phyloP scores from a whole-genome alignment of 2,329 filamentous ascomycete genomes.

The Chrysosporium queenslandicum region DNA sequence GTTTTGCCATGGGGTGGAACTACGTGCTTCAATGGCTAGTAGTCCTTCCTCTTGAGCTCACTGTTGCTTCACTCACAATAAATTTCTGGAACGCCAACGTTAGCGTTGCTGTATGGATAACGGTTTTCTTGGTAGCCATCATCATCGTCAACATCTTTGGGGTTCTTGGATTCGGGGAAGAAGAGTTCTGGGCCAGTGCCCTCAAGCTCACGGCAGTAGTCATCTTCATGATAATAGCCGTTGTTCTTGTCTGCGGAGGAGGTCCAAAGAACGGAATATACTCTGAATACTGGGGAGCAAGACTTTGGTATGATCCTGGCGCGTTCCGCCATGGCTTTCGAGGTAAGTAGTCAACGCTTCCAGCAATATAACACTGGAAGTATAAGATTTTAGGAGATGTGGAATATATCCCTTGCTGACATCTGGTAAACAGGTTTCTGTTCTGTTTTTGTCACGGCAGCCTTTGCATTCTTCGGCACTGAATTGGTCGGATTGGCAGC shows the following conservation, averaged over 20 bases:
- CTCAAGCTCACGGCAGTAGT: constrained; percentile 74
- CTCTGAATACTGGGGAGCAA: constrained; percentile 44
- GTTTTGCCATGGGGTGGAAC: constrained; percentile 39
- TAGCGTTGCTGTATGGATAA: constrained; percentile 44
- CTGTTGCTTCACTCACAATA: constrained; percentile 68
- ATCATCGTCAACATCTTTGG: constrained; percentile 71
- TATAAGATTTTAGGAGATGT: neutral
- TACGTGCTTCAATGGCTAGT: constrained; percentile 79
- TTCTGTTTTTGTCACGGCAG: constrained; percentile 41
- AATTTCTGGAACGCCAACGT: constrained; percentile 52
- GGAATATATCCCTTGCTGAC: neutral
- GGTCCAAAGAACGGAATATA: constrained; percentile 30
- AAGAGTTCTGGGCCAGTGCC: constrained; percentile 70
- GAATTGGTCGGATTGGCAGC: constrained; percentile 48
- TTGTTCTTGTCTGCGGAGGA: constrained; percentile 48
- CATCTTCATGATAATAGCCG: constrained; percentile 75
- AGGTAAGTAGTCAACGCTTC: constrained; percentile 24
- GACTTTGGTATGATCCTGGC: constrained; percentile 59
- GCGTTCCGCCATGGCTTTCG: constrained; percentile 56
- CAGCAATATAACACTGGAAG: constrained; percentile 30
- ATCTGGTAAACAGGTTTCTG: constrained; percentile 43
- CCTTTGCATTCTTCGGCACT: constrained; percentile 30
- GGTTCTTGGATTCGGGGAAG: constrained; percentile 73
- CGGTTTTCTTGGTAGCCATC: constrained; percentile 63
- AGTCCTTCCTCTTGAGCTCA: constrained; percentile 70